phyloP scores from a whole-genome alignment of 768 basidiomycete genomes.

The Boletales sp. region DNA sequence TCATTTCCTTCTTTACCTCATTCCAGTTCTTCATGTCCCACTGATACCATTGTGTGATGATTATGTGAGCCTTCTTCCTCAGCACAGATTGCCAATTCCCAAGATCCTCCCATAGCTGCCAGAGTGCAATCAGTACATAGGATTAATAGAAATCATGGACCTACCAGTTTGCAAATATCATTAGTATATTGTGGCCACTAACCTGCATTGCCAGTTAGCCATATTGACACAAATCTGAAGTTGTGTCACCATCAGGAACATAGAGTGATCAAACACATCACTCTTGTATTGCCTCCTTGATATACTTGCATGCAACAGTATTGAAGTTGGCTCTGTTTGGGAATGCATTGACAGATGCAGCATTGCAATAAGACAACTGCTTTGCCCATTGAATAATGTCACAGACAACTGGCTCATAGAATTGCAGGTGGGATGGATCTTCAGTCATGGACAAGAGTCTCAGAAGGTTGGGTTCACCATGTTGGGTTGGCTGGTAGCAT shows the following conservation, averaged over 20 bases:
- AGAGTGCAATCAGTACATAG: background rate
- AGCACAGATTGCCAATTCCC: background rate
- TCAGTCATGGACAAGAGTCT: background rate
- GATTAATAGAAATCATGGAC: background rate
- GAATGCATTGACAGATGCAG: background rate
- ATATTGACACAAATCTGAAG: background rate
- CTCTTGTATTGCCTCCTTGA: background rate
- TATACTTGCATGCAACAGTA: background rate
- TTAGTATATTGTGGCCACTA: background rate
- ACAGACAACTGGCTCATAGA: background rate
- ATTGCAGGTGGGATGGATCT: background rate
- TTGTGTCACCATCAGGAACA: background rate
- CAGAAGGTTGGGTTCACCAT: background rate
- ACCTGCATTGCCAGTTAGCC: background rate
- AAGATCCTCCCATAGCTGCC: background rate
- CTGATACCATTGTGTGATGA: background rate
- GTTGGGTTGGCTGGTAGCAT: background rate
- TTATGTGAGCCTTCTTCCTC: background rate
- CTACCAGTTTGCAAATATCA: background rate
- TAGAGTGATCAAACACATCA: background rate
- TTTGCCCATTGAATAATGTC: background rate
- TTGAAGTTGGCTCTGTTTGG: background rate
- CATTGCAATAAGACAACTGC: background rate
- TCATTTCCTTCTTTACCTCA: background rate
- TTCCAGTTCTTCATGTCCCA: background rate